These are phyloP conservation scores for Lentithecium fluviatile DNA, from an alignment of 495 filamentous ascomycete genomes.

Conservation along the genomic window DNA sequence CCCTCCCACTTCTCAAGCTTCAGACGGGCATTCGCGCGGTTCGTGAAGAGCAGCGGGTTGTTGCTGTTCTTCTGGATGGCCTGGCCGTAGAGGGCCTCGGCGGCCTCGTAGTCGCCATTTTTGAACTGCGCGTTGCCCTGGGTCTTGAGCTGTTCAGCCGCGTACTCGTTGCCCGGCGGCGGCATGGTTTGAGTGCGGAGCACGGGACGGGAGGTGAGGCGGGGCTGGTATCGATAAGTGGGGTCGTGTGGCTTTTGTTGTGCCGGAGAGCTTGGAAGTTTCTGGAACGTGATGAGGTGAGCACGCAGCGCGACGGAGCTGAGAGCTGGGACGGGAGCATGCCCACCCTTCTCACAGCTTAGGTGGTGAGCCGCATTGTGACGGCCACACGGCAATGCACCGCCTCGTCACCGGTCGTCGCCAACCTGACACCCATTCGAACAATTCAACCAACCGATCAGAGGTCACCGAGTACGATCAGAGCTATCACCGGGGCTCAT, in stretches of 20 bases:
- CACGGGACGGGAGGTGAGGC: background rate
- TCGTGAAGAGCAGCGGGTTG: conserved; percentile 72
- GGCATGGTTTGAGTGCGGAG: background rate
- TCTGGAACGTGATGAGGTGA: too few species aligned
- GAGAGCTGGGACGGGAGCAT: too few species aligned
- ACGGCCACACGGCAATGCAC: too few species aligned
- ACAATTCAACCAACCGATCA: too few species aligned
- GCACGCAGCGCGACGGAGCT: too few species aligned
- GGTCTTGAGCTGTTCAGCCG: conserved; percentile 44
- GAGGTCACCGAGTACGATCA: too few species aligned
- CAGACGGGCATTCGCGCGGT: conserved; percentile 82
- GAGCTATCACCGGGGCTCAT: too few species aligned
- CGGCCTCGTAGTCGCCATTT: conserved; percentile 65
- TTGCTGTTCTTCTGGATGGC: conserved; percentile 65
- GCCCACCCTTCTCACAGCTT: too few species aligned
- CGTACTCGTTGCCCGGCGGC: conserved; percentile 33
- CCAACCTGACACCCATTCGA: too few species aligned
- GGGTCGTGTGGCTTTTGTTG: background rate
- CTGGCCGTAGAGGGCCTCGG: conserved; percentile 79
- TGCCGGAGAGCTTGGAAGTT: too few species aligned
- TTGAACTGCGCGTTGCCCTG: conserved; percentile 44
- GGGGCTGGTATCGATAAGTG: background rate
- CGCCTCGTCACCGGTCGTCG: too few species aligned
- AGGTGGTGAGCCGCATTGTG: too few species aligned
- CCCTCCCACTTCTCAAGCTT: conserved; percentile 67